Conservation (phyloP, 2,329 filamentous ascomycete genomes). For the Colletotrichum chlorophyti region DNA sequence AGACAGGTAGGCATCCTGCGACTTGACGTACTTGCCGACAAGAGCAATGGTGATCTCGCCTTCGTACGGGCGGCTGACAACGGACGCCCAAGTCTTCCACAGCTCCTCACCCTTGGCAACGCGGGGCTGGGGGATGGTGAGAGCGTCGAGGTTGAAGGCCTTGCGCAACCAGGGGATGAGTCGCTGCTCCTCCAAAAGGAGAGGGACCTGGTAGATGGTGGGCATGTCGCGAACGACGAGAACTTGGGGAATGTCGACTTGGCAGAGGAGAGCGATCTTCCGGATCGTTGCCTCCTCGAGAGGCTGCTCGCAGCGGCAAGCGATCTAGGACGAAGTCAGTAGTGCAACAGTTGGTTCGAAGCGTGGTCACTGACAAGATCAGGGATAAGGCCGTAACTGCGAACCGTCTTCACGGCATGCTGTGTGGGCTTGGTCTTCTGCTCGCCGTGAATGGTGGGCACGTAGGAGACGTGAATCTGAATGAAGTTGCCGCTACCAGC, state of each 20-base stretch:
- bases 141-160: constrained; percentile 68
- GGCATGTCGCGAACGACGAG: constrained; percentile 88
- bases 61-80: constrained; percentile 69
- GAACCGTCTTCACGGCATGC: constrained; percentile 82
- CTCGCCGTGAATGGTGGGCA: constrained; percentile 74
- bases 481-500: constrained; percentile 82
- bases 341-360: not conserved
- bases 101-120: constrained; percentile 61
- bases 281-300: constrained; percentile 77
- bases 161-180: constrained; percentile 72
- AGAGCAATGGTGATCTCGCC: constrained; percentile 82
- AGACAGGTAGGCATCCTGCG: constrained; percentile 86
- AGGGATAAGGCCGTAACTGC: constrained; percentile 78
- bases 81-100: constrained; percentile 72
- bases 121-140: constrained; percentile 59
- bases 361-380: constrained; percentile 63
- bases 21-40: constrained; percentile 89
- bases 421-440: constrained; percentile 99
- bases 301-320: constrained; percentile 84
- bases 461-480: constrained; percentile 87
- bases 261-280: constrained; percentile 90
- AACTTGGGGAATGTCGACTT: constrained; percentile 85
- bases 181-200: constrained; percentile 86
- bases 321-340: constrained; percentile 64
- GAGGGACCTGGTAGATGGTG: constrained; percentile 91